phyloP scores from a whole-genome alignment of 176 grass and related monocot genomes.

The Oryza meyeriana region DNA sequence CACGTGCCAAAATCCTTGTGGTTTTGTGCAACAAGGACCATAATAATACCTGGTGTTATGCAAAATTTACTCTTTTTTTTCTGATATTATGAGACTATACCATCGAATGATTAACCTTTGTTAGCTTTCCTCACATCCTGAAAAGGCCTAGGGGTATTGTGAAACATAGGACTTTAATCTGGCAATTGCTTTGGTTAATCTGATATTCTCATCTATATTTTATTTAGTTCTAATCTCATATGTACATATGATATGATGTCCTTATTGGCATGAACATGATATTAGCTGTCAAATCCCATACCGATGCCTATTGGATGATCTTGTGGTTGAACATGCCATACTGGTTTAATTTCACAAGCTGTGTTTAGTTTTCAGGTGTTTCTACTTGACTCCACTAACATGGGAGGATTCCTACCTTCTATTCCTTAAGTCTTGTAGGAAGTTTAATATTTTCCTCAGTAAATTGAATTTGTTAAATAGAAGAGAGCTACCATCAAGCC shows the following conservation, averaged over 20 bases:
- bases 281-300: background rate
- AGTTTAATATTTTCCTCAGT: background rate
- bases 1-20: too few relatives aligned
- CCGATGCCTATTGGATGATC: background rate
- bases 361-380: background rate
- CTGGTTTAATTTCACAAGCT: background rate
- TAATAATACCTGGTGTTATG: too few relatives aligned
- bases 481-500: background rate
- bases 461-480: background rate
- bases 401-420: background rate
- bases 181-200: background rate
- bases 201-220: background rate
- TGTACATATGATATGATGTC: background rate
- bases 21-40: too few relatives aligned
- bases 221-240: background rate
- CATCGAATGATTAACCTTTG: background rate
- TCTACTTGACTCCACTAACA: background rate
- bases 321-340: constrained; percentile 3
- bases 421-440: constrained; percentile 2
- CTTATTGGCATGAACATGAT: background rate
- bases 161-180: background rate
- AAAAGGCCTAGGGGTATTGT: background rate
- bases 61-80: constrained; percentile 7
- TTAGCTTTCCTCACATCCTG: background rate
- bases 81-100: background rate